Conservation (phyloP, 1,139 yeast genomes). For the Candida dubliniensis region DNA sequence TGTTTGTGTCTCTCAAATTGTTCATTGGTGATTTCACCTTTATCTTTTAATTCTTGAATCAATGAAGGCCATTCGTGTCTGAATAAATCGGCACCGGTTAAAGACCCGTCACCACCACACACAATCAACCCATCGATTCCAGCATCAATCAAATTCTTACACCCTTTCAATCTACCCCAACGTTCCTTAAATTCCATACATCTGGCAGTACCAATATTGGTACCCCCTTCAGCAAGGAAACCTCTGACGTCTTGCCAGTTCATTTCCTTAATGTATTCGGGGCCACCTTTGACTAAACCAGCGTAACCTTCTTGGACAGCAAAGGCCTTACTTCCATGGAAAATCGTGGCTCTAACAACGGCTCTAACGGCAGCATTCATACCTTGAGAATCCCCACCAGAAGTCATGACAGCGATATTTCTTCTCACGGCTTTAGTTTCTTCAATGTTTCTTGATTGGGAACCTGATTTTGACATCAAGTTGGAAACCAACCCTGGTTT, state of each 20-base stretch:
- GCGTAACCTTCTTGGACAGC: slow-evolving; percentile 79
- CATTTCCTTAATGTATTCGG: slow-evolving; percentile 60
- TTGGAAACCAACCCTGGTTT: slow-evolving; percentile 9
- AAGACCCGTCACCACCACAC: slow-evolving; percentile 85
- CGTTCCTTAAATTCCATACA: slow-evolving; percentile 68
- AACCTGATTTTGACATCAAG: slow-evolving; percentile 15
- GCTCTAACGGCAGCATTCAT: slow-evolving; percentile 85
- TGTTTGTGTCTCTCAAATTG: slow-evolving; percentile 54
- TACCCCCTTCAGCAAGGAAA: slow-evolving; percentile 74
- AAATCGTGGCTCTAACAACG: slow-evolving; percentile 72
- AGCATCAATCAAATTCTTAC: slow-evolving; percentile 64
- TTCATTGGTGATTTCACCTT: slow-evolving; percentile 48
- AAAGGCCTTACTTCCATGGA: slow-evolving; percentile 67
- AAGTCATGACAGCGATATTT: slow-evolving; percentile 81
- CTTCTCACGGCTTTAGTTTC: slow-evolving; percentile 9
- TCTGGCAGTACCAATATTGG: slow-evolving; percentile 80
- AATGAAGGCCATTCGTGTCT: slow-evolving; percentile 79
- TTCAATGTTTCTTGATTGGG: slow-evolving; percentile 16
- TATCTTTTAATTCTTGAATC: slow-evolving; percentile 56
- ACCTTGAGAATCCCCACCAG: slow-evolving; percentile 88
- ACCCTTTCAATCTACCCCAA: slow-evolving; percentile 65
- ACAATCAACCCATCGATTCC: slow-evolving; percentile 81
- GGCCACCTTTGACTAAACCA: slow-evolving; percentile 71
- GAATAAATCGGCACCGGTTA: slow-evolving; percentile 81
- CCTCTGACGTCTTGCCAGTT: slow-evolving; percentile 78